Evolutionary conservation across 2,329 filamentous ascomycete species (phyloP).

Genomic region (Ophiostoma ulmi): DNA sequence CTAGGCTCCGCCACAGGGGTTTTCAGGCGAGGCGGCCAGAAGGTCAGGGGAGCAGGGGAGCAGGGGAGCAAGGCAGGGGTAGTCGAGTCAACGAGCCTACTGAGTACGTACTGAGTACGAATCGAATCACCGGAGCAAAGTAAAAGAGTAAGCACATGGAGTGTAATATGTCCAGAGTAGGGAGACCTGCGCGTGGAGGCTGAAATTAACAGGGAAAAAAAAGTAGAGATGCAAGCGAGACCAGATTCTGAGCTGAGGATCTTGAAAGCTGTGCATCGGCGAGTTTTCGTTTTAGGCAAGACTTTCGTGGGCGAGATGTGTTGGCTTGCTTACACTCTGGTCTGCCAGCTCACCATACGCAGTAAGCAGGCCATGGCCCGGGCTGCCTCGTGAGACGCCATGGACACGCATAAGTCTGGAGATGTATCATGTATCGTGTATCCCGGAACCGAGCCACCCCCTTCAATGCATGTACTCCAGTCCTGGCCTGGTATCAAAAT

Average conservation of each 20-base stretch:
- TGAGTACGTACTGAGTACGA: too few species aligned
- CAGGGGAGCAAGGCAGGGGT: background rate
- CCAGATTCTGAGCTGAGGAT: background rate
- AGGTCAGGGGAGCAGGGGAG: slow-evolving; percentile 7
- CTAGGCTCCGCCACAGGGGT: slow-evolving; percentile 2
- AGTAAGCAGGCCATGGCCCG: background rate
- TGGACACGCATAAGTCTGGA: background rate
- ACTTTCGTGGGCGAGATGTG: background rate
- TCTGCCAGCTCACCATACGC: background rate
- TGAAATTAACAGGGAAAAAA: slow-evolving; percentile 4
- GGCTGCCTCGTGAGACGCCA: background rate
- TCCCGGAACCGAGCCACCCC: slow-evolving; percentile 21
- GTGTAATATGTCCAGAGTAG: background rate
- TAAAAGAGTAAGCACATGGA: background rate
- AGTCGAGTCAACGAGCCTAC: background rate
- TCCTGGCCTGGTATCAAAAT: background rate
- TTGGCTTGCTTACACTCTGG: background rate
- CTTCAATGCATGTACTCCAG: slow-evolving; percentile 20
- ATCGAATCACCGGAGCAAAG: background rate
- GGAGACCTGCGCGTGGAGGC: slow-evolving; percentile 4
- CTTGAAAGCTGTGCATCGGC: background rate
- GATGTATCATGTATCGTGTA: background rate
- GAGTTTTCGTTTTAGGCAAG: background rate
- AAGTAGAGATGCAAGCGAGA: background rate
- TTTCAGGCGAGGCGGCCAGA: slow-evolving; percentile 1